These are phyloP conservation scores for Hypholoma sublateritium DNA, from an alignment of 768 basidiomycete genomes.

Conservation along the genomic window DNA sequence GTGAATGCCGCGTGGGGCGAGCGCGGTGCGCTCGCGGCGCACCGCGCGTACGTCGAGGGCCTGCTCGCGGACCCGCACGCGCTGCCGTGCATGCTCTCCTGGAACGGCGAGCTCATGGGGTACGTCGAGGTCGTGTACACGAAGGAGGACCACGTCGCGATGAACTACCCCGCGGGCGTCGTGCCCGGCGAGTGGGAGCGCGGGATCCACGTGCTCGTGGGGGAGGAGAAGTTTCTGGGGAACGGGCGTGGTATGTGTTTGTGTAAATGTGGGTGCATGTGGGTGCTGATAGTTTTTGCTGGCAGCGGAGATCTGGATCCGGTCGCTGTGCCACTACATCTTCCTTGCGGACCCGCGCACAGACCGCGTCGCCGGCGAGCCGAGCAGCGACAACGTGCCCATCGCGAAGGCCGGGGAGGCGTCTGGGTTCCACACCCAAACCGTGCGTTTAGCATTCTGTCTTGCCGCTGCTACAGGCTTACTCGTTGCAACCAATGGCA, in stretches of 20 bases:
- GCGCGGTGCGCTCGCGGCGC: conserved; percentile 40
- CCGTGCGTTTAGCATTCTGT: conserved; percentile 14
- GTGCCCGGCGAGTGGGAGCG: conserved; percentile 28
- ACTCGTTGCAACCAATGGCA: conserved; percentile 2
- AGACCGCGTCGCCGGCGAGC: conserved; percentile 41
- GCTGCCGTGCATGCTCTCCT: conserved; percentile 43
- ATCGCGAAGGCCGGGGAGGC: conserved; percentile 20
- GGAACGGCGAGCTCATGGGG: conserved; percentile 45
- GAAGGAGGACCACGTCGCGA: conserved; percentile 40
- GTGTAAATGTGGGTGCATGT: no score
- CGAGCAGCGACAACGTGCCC: conserved; percentile 28
- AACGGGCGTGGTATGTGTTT: conserved; percentile 37
- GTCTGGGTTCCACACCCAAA: conserved; percentile 25
- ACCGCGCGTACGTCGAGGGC: conserved; percentile 37
- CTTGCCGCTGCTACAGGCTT: background rate
- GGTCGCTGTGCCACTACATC: conserved; percentile 38
- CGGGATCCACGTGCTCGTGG: conserved; percentile 45
- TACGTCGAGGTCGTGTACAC: conserved; percentile 46
- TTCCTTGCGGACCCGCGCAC: conserved; percentile 46
- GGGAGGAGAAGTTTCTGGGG: conserved; percentile 47
- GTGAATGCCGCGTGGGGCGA: conserved; percentile 48
- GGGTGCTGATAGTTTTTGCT: no score
- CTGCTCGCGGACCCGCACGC: conserved; percentile 37
- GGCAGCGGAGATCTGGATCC: conserved; percentile 35
- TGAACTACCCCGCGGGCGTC: conserved; percentile 24